phyloP scores from a whole-genome alignment of 805 yeast genomes.

The Cyberlindnera misumaiensis region DNA sequence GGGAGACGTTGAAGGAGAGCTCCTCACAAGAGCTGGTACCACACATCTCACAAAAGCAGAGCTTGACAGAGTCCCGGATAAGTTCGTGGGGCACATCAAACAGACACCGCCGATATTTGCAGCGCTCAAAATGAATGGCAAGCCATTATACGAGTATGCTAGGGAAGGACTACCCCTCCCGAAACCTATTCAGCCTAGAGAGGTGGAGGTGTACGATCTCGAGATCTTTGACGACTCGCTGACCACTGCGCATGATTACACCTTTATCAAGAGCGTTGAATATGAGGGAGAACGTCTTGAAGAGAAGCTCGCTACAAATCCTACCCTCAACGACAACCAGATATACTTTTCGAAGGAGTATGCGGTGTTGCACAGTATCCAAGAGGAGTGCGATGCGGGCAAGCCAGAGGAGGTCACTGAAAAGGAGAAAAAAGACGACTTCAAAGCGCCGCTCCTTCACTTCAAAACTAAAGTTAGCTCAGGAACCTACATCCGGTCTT shows the following conservation, averaged over 20 bases:
- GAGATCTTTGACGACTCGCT: constrained; percentile 49
- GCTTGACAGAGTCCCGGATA: constrained; percentile 42
- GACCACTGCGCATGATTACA: constrained; percentile 48
- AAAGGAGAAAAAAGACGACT: constrained; percentile 29
- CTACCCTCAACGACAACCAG: constrained; percentile 50
- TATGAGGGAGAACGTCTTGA: constrained; percentile 46
- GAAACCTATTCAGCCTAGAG: constrained; percentile 68
- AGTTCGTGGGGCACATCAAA: constrained; percentile 71
- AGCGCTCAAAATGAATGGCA: constrained; percentile 92
- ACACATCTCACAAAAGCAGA: constrained; percentile 50
- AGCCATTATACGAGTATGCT: constrained; percentile 90
- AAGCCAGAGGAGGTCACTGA: constrained; percentile 32
- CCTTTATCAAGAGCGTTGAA: constrained; percentile 36
- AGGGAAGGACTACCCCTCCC: constrained; percentile 84
- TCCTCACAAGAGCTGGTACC: constrained; percentile 50
- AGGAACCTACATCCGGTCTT: constrained; percentile 89
- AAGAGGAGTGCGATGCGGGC: constrained; percentile 31
- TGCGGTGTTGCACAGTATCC: constrained; percentile 36
- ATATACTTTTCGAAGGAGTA: constrained; percentile 55
- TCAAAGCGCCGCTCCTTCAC: constrained; percentile 62
- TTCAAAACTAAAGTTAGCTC: constrained; percentile 79
- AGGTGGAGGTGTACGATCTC: constrained; percentile 53
- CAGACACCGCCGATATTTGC: constrained; percentile 96
- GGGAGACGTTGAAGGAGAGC: constrained; percentile 87
- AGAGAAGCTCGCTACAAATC: constrained; percentile 32